Base-by-base conservation (phyloP, 257 asterid genomes). In the Salvia miltiorrhiza region DNA sequence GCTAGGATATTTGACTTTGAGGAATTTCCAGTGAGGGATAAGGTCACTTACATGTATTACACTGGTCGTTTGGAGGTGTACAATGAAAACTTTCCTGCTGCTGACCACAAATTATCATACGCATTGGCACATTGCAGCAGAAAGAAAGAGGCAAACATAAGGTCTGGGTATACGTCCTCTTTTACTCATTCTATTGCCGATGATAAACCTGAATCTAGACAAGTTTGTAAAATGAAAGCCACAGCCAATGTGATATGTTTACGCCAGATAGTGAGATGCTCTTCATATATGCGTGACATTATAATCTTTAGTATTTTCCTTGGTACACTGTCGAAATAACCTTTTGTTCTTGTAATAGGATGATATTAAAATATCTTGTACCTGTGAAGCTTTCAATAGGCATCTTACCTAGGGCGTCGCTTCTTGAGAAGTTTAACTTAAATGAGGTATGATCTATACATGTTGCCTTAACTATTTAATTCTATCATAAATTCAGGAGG, bases 11-110 rank as follows among this genome's bases (percentile, higher is more conserved):
- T 93, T 55, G 96, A 93, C 76, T 93, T 93, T 37, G 97, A 93
- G 85, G 99, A 93, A 86, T 93, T 90, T 49, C 97, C 96, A 5
- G 87, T 83, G 28, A 81, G 95, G 88, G 98, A 93, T 78, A 93
- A 87, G 86, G 96, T 90, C 78, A 90, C 99, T 10, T 90, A 93
- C 88, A 93, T 93, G 97, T 93, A 93, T 79, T 93, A 93, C 79
- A 93, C 99, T 66, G 99, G 99, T 65, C 93, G 96, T 49, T 78
- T 93, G 81, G 99, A 90, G 88, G 96, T 93, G 52, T 90, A 88
- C 92, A 93, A 90, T 73, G 99, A 93, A 77, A 89, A 90, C 75
- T 93, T 93, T 71, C 85, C 83, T 4, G 90, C 97, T 79, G 99
- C 99, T 14, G 97, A 93, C 67, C 85, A 87, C 63, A 93, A 93